Percentiles rank a stretch among this genome's conserved stretches.
These are phyloP conservation scores for Arthrobotrys megalospora DNA, from an alignment of 2,329 filamentous ascomycete species.

Conservation along the genomic window DNA sequence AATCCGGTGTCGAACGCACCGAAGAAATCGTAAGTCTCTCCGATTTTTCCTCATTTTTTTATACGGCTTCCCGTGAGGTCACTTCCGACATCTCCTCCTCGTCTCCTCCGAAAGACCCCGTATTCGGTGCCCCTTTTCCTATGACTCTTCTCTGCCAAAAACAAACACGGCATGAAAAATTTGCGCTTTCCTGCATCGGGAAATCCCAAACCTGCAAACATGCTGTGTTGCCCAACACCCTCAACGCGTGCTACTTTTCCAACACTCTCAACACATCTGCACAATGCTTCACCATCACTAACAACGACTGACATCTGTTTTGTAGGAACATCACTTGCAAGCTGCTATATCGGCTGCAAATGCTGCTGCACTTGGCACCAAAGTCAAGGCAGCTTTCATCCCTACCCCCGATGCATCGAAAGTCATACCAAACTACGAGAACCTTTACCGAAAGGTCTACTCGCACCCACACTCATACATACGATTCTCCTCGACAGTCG, in stretches of 20 bases:
- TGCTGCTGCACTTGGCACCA: slow-evolving; percentile 72
- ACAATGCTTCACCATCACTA: slow-evolving; percentile 29
- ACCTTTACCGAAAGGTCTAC: slow-evolving; percentile 84
- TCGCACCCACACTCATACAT: slow-evolving; percentile 93
- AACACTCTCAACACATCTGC: slow-evolving; percentile 23
- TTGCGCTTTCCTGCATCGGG: slow-evolving; percentile 34
- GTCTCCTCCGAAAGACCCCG: slow-evolving; percentile 49
- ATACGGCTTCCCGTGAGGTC: slow-evolving; percentile 54
- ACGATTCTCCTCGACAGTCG: slow-evolving; percentile 96
- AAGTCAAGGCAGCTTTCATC: slow-evolving; percentile 77
- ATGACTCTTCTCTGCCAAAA: slow-evolving; percentile 47
- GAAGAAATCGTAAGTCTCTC: slow-evolving; percentile 90
- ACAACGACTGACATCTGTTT: slow-evolving; percentile 48
- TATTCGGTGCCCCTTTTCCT: slow-evolving; percentile 31
- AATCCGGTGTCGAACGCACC: slow-evolving; percentile 95
- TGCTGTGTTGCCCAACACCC: slow-evolving; percentile 23
- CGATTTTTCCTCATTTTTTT: slow-evolving; percentile 65
- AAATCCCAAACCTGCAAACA: slow-evolving; percentile 43
- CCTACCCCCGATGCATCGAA: slow-evolving; percentile 75
- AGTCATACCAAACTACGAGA: slow-evolving; percentile 85
- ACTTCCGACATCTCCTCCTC: slow-evolving; percentile 40
- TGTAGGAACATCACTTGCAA: slow-evolving; percentile 94
- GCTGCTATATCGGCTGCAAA: slow-evolving; percentile 79
- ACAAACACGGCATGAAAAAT: slow-evolving; percentile 32
- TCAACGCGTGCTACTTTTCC: neutral